Conservation (phyloP, 768 basidiomycete genomes). For the Trametes punicea region DNA sequence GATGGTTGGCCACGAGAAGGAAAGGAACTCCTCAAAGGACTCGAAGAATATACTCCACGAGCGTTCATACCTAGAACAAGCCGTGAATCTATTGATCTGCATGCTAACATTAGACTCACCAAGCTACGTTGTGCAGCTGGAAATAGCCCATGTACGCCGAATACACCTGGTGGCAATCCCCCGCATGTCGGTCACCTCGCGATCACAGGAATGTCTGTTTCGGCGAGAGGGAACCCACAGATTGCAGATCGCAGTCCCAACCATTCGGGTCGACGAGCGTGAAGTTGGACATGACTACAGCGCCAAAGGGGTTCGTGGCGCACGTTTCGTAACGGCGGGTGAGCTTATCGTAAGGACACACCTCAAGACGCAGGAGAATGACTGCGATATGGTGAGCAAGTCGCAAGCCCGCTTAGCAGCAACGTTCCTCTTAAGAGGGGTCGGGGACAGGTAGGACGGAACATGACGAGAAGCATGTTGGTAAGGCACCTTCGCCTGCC, state of each 20-base stretch:
- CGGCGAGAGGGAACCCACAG: slow-evolving; percentile 45
- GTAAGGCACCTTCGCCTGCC: neutral
- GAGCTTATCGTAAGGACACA: neutral
- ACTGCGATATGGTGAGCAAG: neutral
- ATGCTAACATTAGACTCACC: slow-evolving; percentile 38
- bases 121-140: slow-evolving; percentile 64
- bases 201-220: neutral
- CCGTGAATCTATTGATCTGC: neutral
- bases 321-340: neutral
- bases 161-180: slow-evolving; percentile 42
- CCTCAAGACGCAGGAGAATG: neutral
- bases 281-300: slow-evolving; percentile 56
- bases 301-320: slow-evolving; percentile 15
- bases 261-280: slow-evolving; percentile 70
- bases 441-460: neutral
- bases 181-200: neutral
- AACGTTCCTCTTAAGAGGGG: neutral
- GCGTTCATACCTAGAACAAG: slow-evolving; percentile 61
- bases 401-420: neutral
- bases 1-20: slow-evolving; percentile 82
- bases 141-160: slow-evolving; percentile 80
- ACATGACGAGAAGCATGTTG: neutral
- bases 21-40: slow-evolving; percentile 74
- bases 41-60: slow-evolving; percentile 79
- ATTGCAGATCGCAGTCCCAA: slow-evolving; percentile 80